Conservation (phyloP, 768 basidiomycete genomes). For the Imleria badia region DNA sequence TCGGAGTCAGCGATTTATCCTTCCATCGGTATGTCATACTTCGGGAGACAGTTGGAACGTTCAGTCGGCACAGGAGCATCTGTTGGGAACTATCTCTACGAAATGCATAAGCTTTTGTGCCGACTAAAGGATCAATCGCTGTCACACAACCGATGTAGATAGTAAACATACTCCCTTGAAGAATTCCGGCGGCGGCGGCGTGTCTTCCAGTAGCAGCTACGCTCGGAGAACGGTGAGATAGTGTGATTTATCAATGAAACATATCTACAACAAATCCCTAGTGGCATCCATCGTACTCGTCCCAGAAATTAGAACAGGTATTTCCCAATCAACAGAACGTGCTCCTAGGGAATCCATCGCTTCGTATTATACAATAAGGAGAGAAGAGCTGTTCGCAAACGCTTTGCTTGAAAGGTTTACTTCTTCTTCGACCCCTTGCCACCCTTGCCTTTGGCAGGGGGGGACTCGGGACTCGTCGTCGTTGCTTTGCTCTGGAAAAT, state of each 20-base stretch:
- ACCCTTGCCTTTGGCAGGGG: slow-evolving; percentile 28
- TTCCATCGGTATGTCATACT: too few species aligned
- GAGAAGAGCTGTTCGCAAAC: neutral
- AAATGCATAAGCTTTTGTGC: too few species aligned
- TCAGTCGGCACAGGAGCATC: too few species aligned
- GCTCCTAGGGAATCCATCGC: neutral
- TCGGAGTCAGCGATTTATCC: too few species aligned
- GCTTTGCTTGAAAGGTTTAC: slow-evolving; percentile 8
- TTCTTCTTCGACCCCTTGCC: slow-evolving; percentile 32
- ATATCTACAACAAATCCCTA: slow-evolving; percentile 5
- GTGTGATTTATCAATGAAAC: neutral
- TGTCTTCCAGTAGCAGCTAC: neutral
- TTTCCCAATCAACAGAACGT: neutral
- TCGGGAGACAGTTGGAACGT: too few species aligned
- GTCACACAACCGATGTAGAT: too few species aligned
- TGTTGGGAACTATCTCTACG: too few species aligned
- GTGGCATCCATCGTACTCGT: neutral
- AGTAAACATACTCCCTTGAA: neutral
- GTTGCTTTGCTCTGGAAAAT: slow-evolving; percentile 21
- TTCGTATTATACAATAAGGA: slow-evolving; percentile 3
- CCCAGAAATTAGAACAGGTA: slow-evolving; percentile 4
- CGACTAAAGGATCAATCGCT: too few species aligned
- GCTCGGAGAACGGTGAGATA: neutral
- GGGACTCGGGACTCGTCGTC: slow-evolving; percentile 23
- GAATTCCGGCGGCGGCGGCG: neutral